Evolutionary conservation across 2,329 filamentous ascomycete genomes (phyloP).

Genomic region (Capronia americana): DNA sequence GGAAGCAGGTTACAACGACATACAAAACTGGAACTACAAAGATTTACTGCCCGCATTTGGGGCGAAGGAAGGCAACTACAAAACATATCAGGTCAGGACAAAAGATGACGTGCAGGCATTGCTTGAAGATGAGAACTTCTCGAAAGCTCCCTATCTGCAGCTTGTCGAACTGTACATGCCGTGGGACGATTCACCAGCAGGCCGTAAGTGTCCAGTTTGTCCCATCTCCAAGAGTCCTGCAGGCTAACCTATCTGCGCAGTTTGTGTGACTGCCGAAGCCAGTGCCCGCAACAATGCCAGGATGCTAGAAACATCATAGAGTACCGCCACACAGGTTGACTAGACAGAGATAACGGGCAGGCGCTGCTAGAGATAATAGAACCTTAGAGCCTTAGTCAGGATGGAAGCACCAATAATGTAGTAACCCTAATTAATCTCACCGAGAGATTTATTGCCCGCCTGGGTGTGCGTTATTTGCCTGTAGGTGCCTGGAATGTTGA

Average conservation of each 20-base stretch:
- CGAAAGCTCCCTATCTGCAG: conserved; percentile 48
- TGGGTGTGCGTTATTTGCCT: neutral
- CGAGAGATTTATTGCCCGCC: neutral
- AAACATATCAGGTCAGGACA: conserved; percentile 72
- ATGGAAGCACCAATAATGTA: neutral
- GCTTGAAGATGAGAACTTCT: conserved; percentile 44
- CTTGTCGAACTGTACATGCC: conserved; percentile 54
- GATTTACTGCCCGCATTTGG: conserved; percentile 48
- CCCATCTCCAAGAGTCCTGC: conserved; percentile 53
- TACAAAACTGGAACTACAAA: conserved; percentile 59
- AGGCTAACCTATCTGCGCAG: conserved; percentile 3
- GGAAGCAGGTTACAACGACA: conserved; percentile 62
- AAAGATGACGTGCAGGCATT: conserved; percentile 44
- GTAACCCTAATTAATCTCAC: neutral
- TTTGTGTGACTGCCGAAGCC: conserved; percentile 60
- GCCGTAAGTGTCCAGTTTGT: conserved; percentile 36
- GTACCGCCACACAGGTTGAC: too few relatives aligned
- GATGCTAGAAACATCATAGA: conserved; percentile 19
- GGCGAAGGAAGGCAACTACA: conserved; percentile 45
- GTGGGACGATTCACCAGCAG: conserved; percentile 46
- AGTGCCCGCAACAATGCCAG: conserved; percentile 71
- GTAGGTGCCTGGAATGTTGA: conserved; percentile 19
- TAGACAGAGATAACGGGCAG: neutral
- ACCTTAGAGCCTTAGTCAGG: neutral
- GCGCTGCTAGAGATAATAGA: neutral